Evolutionary conservation across 352 stramenopile genomes (phyloP), one percentile per base, ranked within the genome.

Genomic region (Phytophthora pistaciae): DNA sequence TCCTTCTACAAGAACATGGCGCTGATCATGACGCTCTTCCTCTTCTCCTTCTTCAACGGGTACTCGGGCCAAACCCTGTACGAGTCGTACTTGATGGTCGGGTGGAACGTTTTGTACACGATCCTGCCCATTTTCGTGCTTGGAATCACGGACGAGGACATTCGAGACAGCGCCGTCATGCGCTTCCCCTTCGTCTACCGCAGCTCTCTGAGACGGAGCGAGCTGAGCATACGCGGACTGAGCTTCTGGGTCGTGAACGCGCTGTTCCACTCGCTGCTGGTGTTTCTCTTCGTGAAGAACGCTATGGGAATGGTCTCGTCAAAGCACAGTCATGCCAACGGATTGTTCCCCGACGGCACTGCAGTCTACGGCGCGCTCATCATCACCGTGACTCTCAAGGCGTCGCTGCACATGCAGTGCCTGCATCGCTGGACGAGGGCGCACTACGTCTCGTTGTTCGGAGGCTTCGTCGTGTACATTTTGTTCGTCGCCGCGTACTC

Each of bases 51-150:
- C 21, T 82, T 75, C 54, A 99, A 98, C 64, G 95, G 85, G 18
- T 98, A 98, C 72, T 99, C 94, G 6, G 97, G 89, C 0, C 85
- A 98, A 71, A 93, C 91, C 1, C 75, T 94, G 33, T 99, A 86
- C 62, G 89, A 95, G 53, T 94, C 86, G 23, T 96, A 96, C 58
- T 64, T 96, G 53, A 96, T 96, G 85, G 88, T 95, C n/a, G 88
- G 90, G 6, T 99, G 98, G 81, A 99, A 99, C 68, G 95, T 99
- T 60, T 77, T 99, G 11, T 98, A 97, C 62, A 99, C 94, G 0
- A 65, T 96, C 13, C 65, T 99, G 13, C 97, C 98, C 6, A 99
- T 99, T 70, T 86, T 97, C 33, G 90, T 96, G 25, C 77, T 97
- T 23, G 91, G 88, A 0, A 92, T 96, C 56, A 78, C 77, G 1